Percentiles rank a stretch among this genome's conserved stretches.
Conservation (phyloP, 768 basidiomycete species). For the Lactarius pseudohatsudake region DNA sequence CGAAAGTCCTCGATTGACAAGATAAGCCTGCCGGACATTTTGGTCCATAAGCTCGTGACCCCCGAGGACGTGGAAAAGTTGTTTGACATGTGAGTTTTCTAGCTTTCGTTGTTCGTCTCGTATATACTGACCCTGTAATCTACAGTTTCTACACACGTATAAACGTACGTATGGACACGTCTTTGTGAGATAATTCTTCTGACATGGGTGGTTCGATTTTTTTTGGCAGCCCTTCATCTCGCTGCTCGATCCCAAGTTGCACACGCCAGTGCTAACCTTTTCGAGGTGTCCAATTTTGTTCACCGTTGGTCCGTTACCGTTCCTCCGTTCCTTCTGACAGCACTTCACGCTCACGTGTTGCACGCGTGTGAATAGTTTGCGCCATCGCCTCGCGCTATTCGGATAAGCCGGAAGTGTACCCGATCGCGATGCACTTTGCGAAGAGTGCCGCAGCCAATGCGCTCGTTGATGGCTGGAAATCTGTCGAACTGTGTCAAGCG, state of each 20-base stretch:
- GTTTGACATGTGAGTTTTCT: conserved; percentile 70
- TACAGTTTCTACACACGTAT: conserved; percentile 66
- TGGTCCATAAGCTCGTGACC: conserved; percentile 76
- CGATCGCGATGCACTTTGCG: conserved; percentile 69
- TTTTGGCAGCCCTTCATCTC: conserved; percentile 74
- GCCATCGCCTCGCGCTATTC: conserved; percentile 84
- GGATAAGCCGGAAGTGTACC: conserved; percentile 68
- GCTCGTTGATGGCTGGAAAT: conserved; percentile 72
- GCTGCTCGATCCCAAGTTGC: conserved; percentile 76
- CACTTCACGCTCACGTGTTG: neutral
- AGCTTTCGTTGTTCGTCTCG: conserved; percentile 3
- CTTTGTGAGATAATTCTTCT: neutral
- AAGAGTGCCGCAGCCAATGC: conserved; percentile 76
- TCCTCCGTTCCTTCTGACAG: neutral
- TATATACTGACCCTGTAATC: conserved; percentile 1
- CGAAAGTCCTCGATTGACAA: conserved; percentile 73
- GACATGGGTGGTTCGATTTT: conserved; percentile 54
- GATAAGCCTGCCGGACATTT: conserved; percentile 77
- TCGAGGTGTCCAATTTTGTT: conserved; percentile 89
- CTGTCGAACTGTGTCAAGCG: conserved; percentile 81
- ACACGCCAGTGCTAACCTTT: conserved; percentile 79
- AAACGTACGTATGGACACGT: conserved; percentile 45
- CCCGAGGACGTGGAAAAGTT: conserved; percentile 77
- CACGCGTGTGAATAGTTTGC: conserved; percentile 54
- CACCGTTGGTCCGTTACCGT: conserved; percentile 69